A percentile compares a stretch with the other conserved stretches of the same genome.
Evolutionary conservation across 129 eudicot genomes (phyloP).

Genomic region (Chrysanthemum lavandulifolium): DNA sequence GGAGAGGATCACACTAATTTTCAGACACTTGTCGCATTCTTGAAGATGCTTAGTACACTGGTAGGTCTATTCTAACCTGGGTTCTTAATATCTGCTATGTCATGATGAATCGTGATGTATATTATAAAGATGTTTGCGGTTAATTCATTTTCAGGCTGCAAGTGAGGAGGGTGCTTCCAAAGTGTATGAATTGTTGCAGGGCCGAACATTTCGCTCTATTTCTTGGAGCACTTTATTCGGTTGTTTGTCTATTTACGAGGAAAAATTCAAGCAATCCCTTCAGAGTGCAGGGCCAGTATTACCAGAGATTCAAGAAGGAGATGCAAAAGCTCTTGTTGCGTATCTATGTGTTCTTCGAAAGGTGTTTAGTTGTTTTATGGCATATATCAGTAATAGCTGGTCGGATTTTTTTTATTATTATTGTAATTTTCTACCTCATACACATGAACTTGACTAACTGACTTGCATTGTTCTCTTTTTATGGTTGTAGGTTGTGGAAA

Average conservation of each 20-base stretch:
- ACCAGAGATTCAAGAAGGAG: slow-evolving; percentile 97
- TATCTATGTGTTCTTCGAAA: slow-evolving; percentile 81
- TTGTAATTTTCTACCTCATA: not conserved
- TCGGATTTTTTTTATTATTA: not conserved
- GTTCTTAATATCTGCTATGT: not conserved
- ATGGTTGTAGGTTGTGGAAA: slow-evolving; percentile 65
- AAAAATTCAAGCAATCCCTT: slow-evolving; percentile 73
- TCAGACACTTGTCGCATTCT: slow-evolving; percentile 93
- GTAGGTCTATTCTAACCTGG: slow-evolving; percentile 38
- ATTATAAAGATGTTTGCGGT: not conserved
- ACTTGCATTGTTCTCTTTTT: slow-evolving; percentile 1
- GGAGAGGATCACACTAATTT: slow-evolving; percentile 97
- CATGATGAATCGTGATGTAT: slow-evolving; percentile 9
- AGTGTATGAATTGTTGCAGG: slow-evolving; percentile 80
- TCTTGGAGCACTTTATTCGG: slow-evolving; percentile 88
- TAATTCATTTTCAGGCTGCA: slow-evolving; percentile 59
- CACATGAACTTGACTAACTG: slow-evolving; percentile 6
- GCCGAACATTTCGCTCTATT: slow-evolving; percentile 80
- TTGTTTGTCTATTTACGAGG: slow-evolving; percentile 85
- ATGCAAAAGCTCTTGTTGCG: slow-evolving; percentile 93
- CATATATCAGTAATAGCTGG: slow-evolving; percentile 9
- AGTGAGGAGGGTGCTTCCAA: slow-evolving; percentile 85
- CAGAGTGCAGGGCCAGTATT: slow-evolving; percentile 65
- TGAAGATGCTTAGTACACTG: slow-evolving; percentile 90
- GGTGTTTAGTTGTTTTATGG: slow-evolving; percentile 35